These are phyloP conservation scores for Meira nashicola DNA, from an alignment of 1,284 basidiomycete genomes.

Conservation along the genomic window DNA sequence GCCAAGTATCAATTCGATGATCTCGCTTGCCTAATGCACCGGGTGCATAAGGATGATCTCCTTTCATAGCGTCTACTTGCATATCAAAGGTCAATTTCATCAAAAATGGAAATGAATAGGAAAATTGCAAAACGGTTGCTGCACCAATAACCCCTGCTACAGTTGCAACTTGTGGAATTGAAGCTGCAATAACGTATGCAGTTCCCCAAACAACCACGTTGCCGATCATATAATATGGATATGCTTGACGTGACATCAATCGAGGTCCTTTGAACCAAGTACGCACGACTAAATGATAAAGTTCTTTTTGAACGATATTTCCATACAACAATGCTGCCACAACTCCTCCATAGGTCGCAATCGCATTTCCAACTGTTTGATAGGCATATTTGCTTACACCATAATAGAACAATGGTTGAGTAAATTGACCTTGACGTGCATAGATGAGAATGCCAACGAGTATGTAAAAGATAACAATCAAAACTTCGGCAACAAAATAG, in stretches of 20 bases:
- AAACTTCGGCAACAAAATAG: conserved; percentile 60
- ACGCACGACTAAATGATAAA: conserved; percentile 66
- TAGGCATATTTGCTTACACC: conserved; percentile 53
- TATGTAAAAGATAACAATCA: conserved; percentile 63
- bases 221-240: conserved; percentile 58
- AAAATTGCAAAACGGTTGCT: conserved; percentile 82
- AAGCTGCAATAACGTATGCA: conserved; percentile 61
- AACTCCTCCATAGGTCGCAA: conserved; percentile 41
- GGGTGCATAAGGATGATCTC: conserved; percentile 20
- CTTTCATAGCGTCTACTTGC: conserved; percentile 30
- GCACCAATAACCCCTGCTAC: conserved; percentile 69
- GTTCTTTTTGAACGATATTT: conserved; percentile 53
- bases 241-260: conserved; percentile 57
- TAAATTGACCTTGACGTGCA: conserved; percentile 61
- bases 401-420: conserved; percentile 61
- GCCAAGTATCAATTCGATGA: conserved; percentile 21
- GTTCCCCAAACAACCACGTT: conserved; percentile 52
- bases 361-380: conserved; percentile 46
- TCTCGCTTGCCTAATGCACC: not conserved
- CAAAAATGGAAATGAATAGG: conserved; percentile 78
- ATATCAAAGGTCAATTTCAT: conserved; percentile 30
- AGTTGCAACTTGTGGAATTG: conserved; percentile 62
- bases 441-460: conserved; percentile 31
- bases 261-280: conserved; percentile 61
- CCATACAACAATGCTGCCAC: conserved; percentile 48